Percentiles rank a stretch among this genome's conserved stretches.
Evolutionary conservation across 768 basidiomycete species (phyloP).

Genomic region (Rhodotorula kratochvilovae): DNA sequence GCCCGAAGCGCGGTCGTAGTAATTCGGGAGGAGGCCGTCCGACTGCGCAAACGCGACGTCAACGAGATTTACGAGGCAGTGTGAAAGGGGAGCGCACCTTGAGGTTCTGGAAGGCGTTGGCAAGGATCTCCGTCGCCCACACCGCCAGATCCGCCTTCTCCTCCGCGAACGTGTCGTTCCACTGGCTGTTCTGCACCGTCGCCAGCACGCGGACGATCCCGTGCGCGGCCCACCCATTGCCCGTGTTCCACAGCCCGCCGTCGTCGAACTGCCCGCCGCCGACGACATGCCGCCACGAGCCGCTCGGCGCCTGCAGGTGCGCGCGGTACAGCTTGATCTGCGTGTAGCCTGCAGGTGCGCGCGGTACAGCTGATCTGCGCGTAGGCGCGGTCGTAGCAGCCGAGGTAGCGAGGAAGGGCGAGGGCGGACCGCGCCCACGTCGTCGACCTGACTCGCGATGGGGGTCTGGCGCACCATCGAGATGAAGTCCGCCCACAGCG

Average conservation of each 20-base stretch:
- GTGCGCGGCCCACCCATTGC: slow-evolving; percentile 22
- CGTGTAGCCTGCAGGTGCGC: slow-evolving; percentile 63
- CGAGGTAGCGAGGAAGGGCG: slow-evolving; percentile 58
- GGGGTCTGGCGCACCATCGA: slow-evolving; percentile 58
- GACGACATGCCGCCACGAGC: slow-evolving; percentile 71
- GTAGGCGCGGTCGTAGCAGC: slow-evolving; percentile 69
- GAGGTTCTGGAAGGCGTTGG: slow-evolving; percentile 30
- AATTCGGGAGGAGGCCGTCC: slow-evolving; percentile 61
- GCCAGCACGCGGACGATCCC: slow-evolving; percentile 78
- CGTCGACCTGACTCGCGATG: too few relatives aligned
- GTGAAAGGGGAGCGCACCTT: not conserved
- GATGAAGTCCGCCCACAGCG: slow-evolving; percentile 48
- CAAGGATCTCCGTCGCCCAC: slow-evolving; percentile 45
- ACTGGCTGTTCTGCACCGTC: slow-evolving; percentile 65
- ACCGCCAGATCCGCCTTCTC: slow-evolving; percentile 42
- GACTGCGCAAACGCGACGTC: not conserved
- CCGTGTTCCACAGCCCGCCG: slow-evolving; percentile 56
- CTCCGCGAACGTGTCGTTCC: slow-evolving; percentile 35
- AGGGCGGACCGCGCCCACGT: not conserved
- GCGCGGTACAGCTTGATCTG: slow-evolving; percentile 69
- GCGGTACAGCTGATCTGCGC: slow-evolving; percentile 69
- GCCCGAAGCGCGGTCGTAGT: slow-evolving; percentile 54
- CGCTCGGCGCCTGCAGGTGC: slow-evolving; percentile 56
- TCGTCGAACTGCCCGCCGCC: slow-evolving; percentile 59
- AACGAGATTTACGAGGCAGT: not conserved